These are phyloP conservation scores for Hericium rajendrae DNA, from an alignment of 768 basidiomycete species.

Conservation along the genomic window DNA sequence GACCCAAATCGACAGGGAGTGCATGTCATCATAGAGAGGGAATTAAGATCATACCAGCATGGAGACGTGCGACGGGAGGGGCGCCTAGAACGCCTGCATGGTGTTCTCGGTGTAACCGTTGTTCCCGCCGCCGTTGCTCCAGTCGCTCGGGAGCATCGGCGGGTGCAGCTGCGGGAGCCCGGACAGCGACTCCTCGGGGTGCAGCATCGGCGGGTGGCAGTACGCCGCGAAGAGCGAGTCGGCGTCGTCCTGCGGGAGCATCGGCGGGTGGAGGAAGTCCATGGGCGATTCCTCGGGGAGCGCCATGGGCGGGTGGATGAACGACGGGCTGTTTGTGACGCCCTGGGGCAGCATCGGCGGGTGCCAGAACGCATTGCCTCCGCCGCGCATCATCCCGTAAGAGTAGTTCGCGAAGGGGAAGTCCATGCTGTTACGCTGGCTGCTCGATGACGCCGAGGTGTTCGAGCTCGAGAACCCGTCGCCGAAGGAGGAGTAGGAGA, in stretches of 20 bases:
- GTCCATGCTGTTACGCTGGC: conserved; percentile 57
- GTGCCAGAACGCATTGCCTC: conserved; percentile 55
- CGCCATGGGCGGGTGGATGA: conserved; percentile 61
- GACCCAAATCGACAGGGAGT: not conserved
- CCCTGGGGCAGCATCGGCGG: conserved; percentile 52
- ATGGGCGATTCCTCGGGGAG: conserved; percentile 59
- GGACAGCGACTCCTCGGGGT: conserved; percentile 29
- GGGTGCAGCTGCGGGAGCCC: conserved; percentile 20
- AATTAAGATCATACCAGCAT: not conserved
- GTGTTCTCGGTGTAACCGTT: conserved; percentile 21
- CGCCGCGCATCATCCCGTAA: conserved; percentile 31
- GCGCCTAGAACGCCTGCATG: conserved; percentile 24
- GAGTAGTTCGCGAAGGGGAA: conserved; percentile 49
- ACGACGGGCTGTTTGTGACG: conserved; percentile 36
- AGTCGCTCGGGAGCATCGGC: conserved; percentile 27
- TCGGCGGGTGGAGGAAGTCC: conserved; percentile 62
- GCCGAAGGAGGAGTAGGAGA: conserved; percentile 47
- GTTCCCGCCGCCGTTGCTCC: conserved; percentile 18
- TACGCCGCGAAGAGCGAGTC: conserved; percentile 48
- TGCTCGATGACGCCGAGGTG: conserved; percentile 47
- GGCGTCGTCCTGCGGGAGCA: conserved; percentile 50
- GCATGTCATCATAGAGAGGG: conserved; percentile 2
- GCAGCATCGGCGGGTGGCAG: conserved; percentile 47
- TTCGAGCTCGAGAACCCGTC: conserved; percentile 30
- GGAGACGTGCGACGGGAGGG: conserved; percentile 5